These are phyloP conservation scores for Myxozyma geophila DNA, from an alignment of 805 yeast genomes.

Conservation along the genomic window DNA sequence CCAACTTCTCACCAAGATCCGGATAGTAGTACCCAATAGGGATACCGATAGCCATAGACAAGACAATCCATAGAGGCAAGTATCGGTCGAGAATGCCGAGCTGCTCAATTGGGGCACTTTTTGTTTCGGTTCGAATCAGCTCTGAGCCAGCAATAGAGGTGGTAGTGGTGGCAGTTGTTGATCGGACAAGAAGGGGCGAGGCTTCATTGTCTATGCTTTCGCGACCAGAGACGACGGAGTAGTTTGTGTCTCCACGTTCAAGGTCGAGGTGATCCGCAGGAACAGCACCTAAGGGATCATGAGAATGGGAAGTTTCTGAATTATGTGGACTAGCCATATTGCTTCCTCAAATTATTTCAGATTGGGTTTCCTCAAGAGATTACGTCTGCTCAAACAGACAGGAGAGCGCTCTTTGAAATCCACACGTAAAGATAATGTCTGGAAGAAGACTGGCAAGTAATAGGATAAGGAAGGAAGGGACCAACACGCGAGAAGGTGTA, in stretches of 20 bases:
- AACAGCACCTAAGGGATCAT: conserved; percentile 26
- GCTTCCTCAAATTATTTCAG: not conserved
- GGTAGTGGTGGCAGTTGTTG: conserved; percentile 21
- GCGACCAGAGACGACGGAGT: conserved; percentile 20
- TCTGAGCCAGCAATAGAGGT: conserved; percentile 8
- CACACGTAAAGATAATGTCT: no score
- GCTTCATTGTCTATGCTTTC: conserved; percentile 25
- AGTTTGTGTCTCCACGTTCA: conserved; percentile 27
- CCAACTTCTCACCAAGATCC: conserved; percentile 32
- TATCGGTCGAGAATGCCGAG: conserved; percentile 38
- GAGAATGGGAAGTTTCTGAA: conserved; percentile 1
- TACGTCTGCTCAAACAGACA: no score
- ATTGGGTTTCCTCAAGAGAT: no score
- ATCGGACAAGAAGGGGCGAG: conserved; percentile 26
- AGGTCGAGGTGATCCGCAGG: conserved; percentile 24
- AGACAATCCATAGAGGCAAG: conserved; percentile 41
- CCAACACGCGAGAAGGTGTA: not conserved
- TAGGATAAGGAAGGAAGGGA: not conserved
- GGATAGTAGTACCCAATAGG: conserved; percentile 40
- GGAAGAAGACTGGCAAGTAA: not conserved
- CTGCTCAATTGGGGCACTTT: conserved; percentile 26
- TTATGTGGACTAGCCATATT: conserved; percentile 7
- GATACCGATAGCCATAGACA: conserved; percentile 41
- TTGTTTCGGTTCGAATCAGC: conserved; percentile 24
- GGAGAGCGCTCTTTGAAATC: no score